A percentile compares a stretch with the other conserved stretches of the same genome.
Evolutionary conservation across 192 early-diverging fungal species (phyloP).

Genomic region (Coemansia sp.): DNA sequence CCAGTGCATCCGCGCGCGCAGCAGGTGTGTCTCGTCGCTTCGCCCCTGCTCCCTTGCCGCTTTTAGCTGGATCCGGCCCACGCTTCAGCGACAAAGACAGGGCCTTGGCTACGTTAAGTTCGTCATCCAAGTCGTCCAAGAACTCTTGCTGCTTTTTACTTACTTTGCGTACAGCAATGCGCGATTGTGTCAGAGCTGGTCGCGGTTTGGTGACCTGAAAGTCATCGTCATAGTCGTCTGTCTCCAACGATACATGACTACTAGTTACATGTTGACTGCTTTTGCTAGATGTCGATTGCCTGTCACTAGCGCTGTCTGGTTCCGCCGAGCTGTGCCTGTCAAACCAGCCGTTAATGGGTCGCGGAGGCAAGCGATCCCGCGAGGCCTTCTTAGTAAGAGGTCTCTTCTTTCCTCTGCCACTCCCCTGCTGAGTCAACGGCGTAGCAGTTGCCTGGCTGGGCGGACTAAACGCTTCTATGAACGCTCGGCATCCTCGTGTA

Average conservation of each 20-base stretch:
- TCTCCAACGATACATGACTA: slow-evolving; percentile 12
- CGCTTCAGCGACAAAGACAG: slow-evolving; percentile 42
- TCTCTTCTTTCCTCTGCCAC: neutral
- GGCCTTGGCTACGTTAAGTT: slow-evolving; percentile 47
- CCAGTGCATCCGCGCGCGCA: slow-evolving; percentile 6
- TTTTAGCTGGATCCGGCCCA: neutral
- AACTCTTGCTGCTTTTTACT: slow-evolving; percentile 28
- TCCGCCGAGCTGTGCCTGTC: slow-evolving; percentile 5
- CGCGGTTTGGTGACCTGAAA: slow-evolving; percentile 32
- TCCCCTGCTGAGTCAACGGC: slow-evolving; percentile 6
- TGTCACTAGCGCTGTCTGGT: neutral
- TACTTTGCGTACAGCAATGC: slow-evolving; percentile 13
- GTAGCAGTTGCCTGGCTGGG: neutral
- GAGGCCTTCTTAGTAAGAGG: neutral
- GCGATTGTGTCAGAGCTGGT: slow-evolving; percentile 26
- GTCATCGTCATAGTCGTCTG: slow-evolving; percentile 29
- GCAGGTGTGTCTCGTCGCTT: slow-evolving; percentile 16
- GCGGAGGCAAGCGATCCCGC: neutral
- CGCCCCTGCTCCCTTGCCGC: neutral
- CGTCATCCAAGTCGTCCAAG: slow-evolving; percentile 43
- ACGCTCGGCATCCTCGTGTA: neutral
- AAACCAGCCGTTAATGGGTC: slow-evolving; percentile 25
- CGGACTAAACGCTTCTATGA: neutral
- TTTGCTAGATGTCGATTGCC: neutral
- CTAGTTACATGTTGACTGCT: neutral